Evolutionary conservation across 768 basidiomycete genomes (phyloP).

Genomic region (Pholiota conissans): DNA sequence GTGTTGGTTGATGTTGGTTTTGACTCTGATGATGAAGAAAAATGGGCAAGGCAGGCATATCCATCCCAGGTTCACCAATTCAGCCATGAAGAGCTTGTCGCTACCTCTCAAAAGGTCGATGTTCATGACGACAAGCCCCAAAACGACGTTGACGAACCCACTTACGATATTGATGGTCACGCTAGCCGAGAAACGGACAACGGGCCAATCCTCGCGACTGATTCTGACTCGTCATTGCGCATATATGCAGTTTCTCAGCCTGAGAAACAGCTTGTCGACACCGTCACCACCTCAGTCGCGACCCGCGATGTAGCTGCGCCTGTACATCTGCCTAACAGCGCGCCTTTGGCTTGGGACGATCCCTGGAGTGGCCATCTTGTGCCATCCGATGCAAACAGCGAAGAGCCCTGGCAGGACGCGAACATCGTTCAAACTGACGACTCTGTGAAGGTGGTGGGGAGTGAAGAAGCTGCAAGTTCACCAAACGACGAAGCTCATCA

Average conservation of each 20-base stretch:
- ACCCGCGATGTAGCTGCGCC: too few species aligned
- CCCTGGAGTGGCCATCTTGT: conserved; percentile 12
- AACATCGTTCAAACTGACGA: neutral
- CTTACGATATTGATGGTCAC: neutral
- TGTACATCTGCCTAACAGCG: too few species aligned
- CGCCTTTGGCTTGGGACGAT: conserved; percentile 9
- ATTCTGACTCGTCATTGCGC: too few species aligned
- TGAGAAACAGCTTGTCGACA: too few species aligned
- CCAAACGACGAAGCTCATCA: neutral
- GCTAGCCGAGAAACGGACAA: neutral
- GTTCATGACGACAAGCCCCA: neutral
- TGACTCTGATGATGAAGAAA: neutral
- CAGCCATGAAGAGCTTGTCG: neutral
- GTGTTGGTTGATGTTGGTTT: neutral
- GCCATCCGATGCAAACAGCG: neutral
- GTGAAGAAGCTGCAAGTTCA: neutral
- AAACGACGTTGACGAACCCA: neutral
- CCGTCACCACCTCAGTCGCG: too few species aligned
- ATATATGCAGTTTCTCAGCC: too few species aligned
- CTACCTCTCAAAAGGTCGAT: neutral
- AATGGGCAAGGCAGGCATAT: neutral
- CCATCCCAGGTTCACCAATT: neutral
- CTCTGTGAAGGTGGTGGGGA: neutral
- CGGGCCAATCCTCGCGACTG: neutral
- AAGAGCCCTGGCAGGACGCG: neutral